Evolutionary conservation across 2,329 filamentous ascomycete species (phyloP).

Genomic region (Dichotomopilus funicola): DNA sequence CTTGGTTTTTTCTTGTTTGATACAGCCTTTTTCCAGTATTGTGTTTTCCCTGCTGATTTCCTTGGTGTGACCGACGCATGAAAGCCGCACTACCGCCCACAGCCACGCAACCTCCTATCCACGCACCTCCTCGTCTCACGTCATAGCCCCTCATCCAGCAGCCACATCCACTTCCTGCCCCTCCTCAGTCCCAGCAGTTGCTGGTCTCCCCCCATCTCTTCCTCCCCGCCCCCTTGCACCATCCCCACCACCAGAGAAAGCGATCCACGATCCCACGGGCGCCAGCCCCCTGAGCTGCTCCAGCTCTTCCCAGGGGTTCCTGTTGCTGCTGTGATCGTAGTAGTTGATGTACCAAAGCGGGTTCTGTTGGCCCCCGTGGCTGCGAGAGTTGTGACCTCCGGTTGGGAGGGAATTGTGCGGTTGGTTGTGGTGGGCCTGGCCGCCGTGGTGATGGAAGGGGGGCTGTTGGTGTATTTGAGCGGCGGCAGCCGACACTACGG

Average conservation of each 20-base stretch:
- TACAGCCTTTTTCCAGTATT: too few species aligned
- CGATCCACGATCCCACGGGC: constrained; percentile 41
- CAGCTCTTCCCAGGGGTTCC: constrained; percentile 64
- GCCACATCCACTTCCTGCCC: background rate
- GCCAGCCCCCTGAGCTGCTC: constrained; percentile 42
- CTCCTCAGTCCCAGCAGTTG: background rate
- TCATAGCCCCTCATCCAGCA: background rate
- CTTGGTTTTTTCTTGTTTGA: constrained; percentile 18
- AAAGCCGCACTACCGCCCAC: too few species aligned
- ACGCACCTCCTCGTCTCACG: background rate
- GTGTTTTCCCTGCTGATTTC: too few species aligned
- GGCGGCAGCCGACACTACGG: too few species aligned
- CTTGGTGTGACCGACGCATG: too few species aligned
- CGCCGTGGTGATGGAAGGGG: background rate
- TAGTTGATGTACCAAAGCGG: constrained; percentile 59
- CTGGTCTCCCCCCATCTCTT: background rate
- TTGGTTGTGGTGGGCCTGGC: constrained; percentile 11
- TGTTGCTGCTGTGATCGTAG: constrained; percentile 62
- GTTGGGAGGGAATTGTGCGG: background rate
- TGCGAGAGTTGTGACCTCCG: constrained; percentile 16
- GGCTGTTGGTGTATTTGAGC: constrained; percentile 19
- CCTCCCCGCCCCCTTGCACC: background rate
- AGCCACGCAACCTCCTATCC: background rate
- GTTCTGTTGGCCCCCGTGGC: constrained; percentile 24
- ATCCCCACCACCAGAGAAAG: constrained; percentile 8